A percentile compares a stretch with the other conserved stretches of the same genome.
These are phyloP conservation scores for Cryptococcus amylolentus DNA, from an alignment of 1,284 basidiomycete genomes.

Conservation along the genomic window DNA sequence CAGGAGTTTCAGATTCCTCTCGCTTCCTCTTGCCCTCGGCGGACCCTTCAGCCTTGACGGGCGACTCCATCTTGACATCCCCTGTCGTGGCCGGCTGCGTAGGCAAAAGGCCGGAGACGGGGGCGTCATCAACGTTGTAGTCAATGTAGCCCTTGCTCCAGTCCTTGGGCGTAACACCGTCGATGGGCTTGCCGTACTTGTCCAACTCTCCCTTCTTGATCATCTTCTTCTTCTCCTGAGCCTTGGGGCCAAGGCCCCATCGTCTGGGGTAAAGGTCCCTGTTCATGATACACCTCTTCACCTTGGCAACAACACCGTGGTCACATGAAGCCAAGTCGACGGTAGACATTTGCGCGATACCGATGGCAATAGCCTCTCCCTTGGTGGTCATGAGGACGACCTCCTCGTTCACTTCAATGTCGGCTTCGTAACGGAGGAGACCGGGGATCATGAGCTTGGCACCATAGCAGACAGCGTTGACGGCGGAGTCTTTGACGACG, in stretches of 20 bases:
- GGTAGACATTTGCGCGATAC: conserved; percentile 97
- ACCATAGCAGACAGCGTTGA: conserved; percentile 99
- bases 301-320: conserved; percentile 98
- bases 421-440: conserved; percentile 91
- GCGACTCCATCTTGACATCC: conserved; percentile 2
- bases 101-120: conserved; percentile 27
- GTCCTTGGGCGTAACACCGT: conserved; percentile 82
- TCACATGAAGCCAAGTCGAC: conserved; percentile 97
- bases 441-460: conserved; percentile 99
- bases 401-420: conserved; percentile 94
- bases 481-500: conserved; percentile 98
- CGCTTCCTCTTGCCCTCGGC: conserved; percentile 55
- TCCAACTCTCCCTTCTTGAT: conserved; percentile 94
- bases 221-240: conserved; percentile 97
- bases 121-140: conserved; percentile 57
- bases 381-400: conserved; percentile 99
- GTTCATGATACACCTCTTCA: conserved; percentile 99
- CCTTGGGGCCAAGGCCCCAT: conserved; percentile 97
- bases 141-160: conserved; percentile 95
- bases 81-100: conserved; percentile 37
- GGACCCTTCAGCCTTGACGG: conserved; percentile 49
- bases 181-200: conserved; percentile 89
- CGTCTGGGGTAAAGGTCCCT: conserved; percentile 96
- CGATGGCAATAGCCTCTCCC: conserved; percentile 97
- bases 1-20: conserved; percentile 45